Evolutionary conservation across 768 basidiomycete genomes (phyloP), one percentile per base, ranked within the genome.

Genomic region (Xerocomus brunneocitrinus): DNA sequence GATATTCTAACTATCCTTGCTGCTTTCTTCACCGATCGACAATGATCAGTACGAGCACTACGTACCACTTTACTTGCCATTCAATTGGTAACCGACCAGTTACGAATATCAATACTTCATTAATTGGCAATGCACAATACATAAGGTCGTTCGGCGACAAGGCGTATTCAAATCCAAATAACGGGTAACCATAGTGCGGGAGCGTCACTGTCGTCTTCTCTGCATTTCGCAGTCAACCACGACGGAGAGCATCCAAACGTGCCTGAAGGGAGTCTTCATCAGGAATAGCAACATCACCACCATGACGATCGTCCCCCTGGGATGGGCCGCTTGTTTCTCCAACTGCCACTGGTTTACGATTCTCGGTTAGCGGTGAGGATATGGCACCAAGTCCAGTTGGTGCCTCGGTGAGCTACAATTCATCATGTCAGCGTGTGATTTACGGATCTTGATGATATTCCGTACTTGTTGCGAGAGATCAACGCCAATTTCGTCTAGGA

Each of bases 401-500:
- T 12, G 90, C 81, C 50, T 94, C 92, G 1, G 83, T 84, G 50
- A 97, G 82, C 93, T 97, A 63, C 24, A 39, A 39, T 41, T 30
- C 35, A 47, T 52, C 22, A 54, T 30, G 48, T 57, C 59, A 68
- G 50, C 45, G 27, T 27, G 30, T 27, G 19, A 25, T 39, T 8
- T 44, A 32, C 9, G 10, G 4, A 19, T 27, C 32, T n/a, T 24
- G 13, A 25, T 3, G 46, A 47, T 27, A 35, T 45, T 28, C 53
- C 69, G 57, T 62, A 86, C 89, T 72, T 90, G 84, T 70, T 98
- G 97, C 2, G 89, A 89, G 54, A 98, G 76, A 56, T 79, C 81
- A 50, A 99, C 88, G 32, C 97, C 97, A 54, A 99, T 97, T 76
- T 98, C 97, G 59, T 98, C 97, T 45, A 99, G 74, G 46, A 99